These are phyloP conservation scores for Leccinum pachyderme DNA, from an alignment of 1,284 basidiomycete species.

Conservation along the genomic window DNA sequence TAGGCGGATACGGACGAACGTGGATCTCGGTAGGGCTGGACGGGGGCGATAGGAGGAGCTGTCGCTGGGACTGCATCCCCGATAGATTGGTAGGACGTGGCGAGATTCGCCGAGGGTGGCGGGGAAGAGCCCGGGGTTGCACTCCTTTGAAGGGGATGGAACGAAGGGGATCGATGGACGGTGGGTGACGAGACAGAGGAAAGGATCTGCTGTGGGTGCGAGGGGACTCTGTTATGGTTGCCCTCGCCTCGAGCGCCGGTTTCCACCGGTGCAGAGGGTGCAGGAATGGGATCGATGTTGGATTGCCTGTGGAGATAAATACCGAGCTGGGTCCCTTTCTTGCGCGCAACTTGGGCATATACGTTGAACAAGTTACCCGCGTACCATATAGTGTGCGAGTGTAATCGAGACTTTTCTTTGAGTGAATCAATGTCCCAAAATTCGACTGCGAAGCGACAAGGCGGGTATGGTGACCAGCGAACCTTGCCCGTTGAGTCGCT, in stretches of 20 bases:
- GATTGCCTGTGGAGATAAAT: conserved; percentile 90
- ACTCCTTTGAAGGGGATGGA: conserved; percentile 40
- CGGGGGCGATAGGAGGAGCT: conserved; percentile 43
- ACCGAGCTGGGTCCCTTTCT: conserved; percentile 77
- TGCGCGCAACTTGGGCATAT: conserved; percentile 82
- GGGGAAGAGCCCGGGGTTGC: conserved; percentile 37
- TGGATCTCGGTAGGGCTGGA: conserved; percentile 75
- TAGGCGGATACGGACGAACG: conserved; percentile 67
- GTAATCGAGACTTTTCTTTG: conserved; percentile 79
- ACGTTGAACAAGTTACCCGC: conserved; percentile 81
- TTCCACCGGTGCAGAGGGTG: conserved; percentile 26
- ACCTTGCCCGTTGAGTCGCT: conserved; percentile 42
- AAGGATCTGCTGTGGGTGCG: conserved; percentile 25
- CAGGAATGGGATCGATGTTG: conserved; percentile 64
- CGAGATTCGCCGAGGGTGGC: conserved; percentile 16
- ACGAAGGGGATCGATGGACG: conserved; percentile 44
- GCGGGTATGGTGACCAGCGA: conserved; percentile 66
- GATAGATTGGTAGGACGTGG: conserved; percentile 26
- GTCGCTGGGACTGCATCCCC: conserved; percentile 40
- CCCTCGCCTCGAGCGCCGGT: conserved; percentile 15
- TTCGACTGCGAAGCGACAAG: conserved; percentile 83
- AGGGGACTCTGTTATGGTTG: conserved; percentile 28
- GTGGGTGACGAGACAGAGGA: conserved; percentile 23
- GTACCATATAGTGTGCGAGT: conserved; percentile 78
- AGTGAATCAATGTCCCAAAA: conserved; percentile 87